Conservation (phyloP, 352 stramenopile genomes). For the Phytophthora melonis region DNA sequence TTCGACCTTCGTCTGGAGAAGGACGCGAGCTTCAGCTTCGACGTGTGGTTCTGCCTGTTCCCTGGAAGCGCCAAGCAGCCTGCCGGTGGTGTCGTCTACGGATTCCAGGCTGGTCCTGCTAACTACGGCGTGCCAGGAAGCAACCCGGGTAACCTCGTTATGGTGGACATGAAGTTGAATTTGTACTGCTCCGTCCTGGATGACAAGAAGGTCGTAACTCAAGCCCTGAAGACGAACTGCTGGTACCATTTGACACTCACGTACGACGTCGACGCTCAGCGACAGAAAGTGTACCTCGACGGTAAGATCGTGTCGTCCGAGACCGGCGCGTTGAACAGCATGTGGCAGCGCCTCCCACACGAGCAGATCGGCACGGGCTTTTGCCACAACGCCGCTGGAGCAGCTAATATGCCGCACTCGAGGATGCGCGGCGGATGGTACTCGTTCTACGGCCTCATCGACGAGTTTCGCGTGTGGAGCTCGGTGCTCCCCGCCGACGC, state of each 20-base stretch:
- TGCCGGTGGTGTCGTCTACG: slow-evolving; percentile 31
- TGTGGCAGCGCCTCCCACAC: slow-evolving; percentile 35
- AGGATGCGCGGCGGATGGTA: slow-evolving; percentile 35
- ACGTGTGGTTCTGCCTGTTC: slow-evolving; percentile 41
- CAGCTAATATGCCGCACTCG: slow-evolving; percentile 15
- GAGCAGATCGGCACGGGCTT: slow-evolving; percentile 49
- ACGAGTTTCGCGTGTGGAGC: slow-evolving; percentile 40
- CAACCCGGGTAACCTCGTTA: slow-evolving; percentile 10
- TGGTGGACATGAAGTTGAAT: slow-evolving; percentile 28
- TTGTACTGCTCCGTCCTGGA: slow-evolving; percentile 34
- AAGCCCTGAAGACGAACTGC: slow-evolving; percentile 30
- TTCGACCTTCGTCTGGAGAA: slow-evolving; percentile 5
- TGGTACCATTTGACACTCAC: slow-evolving; percentile 59
- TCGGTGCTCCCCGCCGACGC: slow-evolving; percentile 1
- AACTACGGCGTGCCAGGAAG: not conserved
- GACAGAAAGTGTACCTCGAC: slow-evolving; percentile 51
- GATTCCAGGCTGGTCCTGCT: slow-evolving; percentile 14
- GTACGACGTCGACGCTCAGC: slow-evolving; percentile 28
- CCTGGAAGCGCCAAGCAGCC: slow-evolving; percentile 5
- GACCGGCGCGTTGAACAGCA: slow-evolving; percentile 21
- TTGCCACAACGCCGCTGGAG: slow-evolving; percentile 16
- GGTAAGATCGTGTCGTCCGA: slow-evolving; percentile 32
- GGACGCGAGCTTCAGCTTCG: slow-evolving; percentile 25
- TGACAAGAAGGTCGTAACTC: slow-evolving; percentile 27
- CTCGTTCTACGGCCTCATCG: slow-evolving; percentile 44